Base-by-base conservation (phyloP, 352 stramenopile species). In the Phytopythium ostracodes region DNA sequence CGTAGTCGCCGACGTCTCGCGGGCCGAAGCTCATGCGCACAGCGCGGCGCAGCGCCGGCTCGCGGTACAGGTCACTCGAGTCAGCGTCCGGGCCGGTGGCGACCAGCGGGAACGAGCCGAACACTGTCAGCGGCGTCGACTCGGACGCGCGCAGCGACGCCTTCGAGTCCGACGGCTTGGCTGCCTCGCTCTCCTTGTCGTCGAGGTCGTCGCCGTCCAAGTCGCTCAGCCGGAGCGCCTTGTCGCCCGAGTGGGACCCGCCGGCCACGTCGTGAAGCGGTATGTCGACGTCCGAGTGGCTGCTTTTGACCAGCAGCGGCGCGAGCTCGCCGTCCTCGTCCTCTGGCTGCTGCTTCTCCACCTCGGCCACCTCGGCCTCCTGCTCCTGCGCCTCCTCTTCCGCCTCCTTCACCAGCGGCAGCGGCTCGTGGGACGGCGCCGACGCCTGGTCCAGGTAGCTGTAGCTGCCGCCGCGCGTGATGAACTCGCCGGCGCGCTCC, bases 51-150 rank as follows among this genome's bases (percentile, higher is more conserved):
- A 92, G 70, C 24, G 84, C 81, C 36, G 84, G 84, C 42, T 89
- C 84, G 49, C 84, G 78, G 57, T 93, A 93, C 57, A 84, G 51
- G 49, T 93, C 81, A 64, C 79, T 90, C 55, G 84, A 83, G 33
- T 87, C 72, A 40, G 63, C 66, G 15, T 81, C 72, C 22, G 59
- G 67, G n/a, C 53, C 65, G 0, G 51, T 49, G 12, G 68, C 51
- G 0, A 66, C 62, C 10, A 70, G 68, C 25, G 56, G 47, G 51
- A 50, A 77, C 4, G 60, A 75, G 20, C 66, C 64, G 42, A 79
- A 65, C 42, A 79, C 47, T 20, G 84, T 64, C 47, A 86, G 46
- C 20, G 77, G 56, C 24, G 77, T 76, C 14, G 72, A 64, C 60
- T 84, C 75, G 38, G 24, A 50, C 38, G 38, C 55, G 42, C 42